Base-by-base conservation (phyloP, 2,329 filamentous ascomycete species). In the Diaporthe velutina region DNA sequence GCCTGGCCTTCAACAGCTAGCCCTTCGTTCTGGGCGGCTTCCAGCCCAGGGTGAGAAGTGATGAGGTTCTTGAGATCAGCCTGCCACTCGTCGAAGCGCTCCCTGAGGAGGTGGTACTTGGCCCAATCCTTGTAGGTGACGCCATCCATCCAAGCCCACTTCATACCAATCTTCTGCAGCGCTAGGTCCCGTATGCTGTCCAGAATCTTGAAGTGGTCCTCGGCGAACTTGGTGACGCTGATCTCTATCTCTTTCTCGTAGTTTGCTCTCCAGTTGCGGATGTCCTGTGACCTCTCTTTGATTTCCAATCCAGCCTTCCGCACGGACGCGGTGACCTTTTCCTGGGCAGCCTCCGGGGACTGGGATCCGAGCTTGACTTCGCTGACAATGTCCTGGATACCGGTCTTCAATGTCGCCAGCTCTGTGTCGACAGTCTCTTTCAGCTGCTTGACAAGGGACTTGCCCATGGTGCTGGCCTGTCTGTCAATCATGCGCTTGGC, bases 41-140 rank as follows among this genome's bases (percentile, higher is more conserved):
- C 85, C 17, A 98, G 87, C 35, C 90, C 92, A 12, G 93, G 90
- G 81, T 98, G 94, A 4, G 91, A 89, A 75, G 93, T 89, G 52
- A 95, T 94, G 71, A 96, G 90, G 74, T 92, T 88, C 81, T 95
- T 92, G 64, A 99, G 92, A 78, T 97, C 94, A 48, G 91, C 88
- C 73, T 94, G 93, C 95, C 96, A 98, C 79, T 95, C 91, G 64
- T 93, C 92, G 70, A 98, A 94, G 17, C 94, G 93, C 71, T 90
- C 91, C 85, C 94, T 97, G 74, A 99, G 88, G 75, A 94, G 91
- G 82, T 98, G 95, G 81, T 98, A 99, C 82, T 96, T 97, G 75
- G 93, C 91, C 97, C 97, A 99, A 83, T 99, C 95, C 83, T 97
- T 96, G 88, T 99, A 98, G 1, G 96, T 98, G 76, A 99, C 91